phyloP scores from a whole-genome alignment of 2,329 filamentous ascomycete species.

The Cladophialophora bantiana region DNA sequence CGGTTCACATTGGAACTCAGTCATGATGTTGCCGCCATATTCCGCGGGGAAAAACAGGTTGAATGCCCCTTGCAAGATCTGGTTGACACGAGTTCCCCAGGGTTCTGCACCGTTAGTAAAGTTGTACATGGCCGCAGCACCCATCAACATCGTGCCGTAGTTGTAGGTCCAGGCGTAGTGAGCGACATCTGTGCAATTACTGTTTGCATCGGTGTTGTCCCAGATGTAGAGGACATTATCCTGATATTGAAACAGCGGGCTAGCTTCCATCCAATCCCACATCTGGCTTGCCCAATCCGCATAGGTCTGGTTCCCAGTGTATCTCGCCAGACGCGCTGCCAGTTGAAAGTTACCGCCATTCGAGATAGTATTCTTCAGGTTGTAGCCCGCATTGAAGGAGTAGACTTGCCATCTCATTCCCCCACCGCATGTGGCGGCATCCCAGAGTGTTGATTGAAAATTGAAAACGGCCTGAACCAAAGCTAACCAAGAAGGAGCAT shows the following conservation, averaged over 20 bases:
- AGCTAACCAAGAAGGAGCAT: slow-evolving; percentile 71
- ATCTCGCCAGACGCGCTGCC: slow-evolving; percentile 50
- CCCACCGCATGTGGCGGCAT: slow-evolving; percentile 68
- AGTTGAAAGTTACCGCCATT: slow-evolving; percentile 62
- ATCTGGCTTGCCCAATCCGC: slow-evolving; percentile 48
- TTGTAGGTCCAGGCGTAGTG: slow-evolving; percentile 71
- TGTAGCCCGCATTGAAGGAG: slow-evolving; percentile 58
- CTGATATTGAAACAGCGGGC: slow-evolving; percentile 62
- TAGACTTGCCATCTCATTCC: slow-evolving; percentile 84
- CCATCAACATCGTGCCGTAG: slow-evolving; percentile 65
- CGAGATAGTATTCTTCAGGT: slow-evolving; percentile 61
- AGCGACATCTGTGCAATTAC: slow-evolving; percentile 68
- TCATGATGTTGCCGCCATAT: slow-evolving; percentile 62
- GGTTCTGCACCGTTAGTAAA: slow-evolving; percentile 59
- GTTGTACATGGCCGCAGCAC: slow-evolving; percentile 74
- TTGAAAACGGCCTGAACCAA: slow-evolving; percentile 80
- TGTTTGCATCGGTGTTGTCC: slow-evolving; percentile 64
- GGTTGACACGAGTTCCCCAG: slow-evolving; percentile 65
- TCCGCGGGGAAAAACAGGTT: slow-evolving; percentile 59
- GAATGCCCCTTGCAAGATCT: slow-evolving; percentile 60
- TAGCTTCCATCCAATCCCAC: slow-evolving; percentile 60
- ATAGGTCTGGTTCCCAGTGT: slow-evolving; percentile 50
- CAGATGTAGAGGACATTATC: slow-evolving; percentile 63
- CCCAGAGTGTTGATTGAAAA: slow-evolving; percentile 74
- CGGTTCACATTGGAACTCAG: slow-evolving; percentile 72